Percentiles rank a stretch among this genome's conserved stretches.
These are phyloP conservation scores for Cladosporium sp. DNA, from an alignment of 2,329 filamentous ascomycete genomes.

Conservation along the genomic window DNA sequence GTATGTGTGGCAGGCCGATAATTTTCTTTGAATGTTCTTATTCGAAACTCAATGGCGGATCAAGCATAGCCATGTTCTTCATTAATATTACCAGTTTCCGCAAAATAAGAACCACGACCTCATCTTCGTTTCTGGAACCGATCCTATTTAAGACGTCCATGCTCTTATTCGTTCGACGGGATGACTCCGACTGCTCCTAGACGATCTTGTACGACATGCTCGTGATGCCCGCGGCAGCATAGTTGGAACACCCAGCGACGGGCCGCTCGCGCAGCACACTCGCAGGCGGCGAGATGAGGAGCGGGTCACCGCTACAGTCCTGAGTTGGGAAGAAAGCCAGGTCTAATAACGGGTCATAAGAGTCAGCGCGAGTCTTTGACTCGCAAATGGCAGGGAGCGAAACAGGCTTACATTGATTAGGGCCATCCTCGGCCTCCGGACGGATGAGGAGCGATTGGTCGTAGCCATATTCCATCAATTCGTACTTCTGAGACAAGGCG, in stretches of 20 bases:
- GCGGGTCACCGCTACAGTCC: constrained; percentile 8
- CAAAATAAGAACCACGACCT: neutral
- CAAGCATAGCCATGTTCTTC: neutral
- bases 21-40: neutral
- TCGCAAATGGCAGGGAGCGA: neutral
- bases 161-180: neutral
- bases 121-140: neutral
- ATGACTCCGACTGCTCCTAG: neutral
- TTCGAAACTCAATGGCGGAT: neutral
- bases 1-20: neutral
- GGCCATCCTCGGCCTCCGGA: neutral
- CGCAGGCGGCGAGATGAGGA: constrained; percentile 11
- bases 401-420: neutral
- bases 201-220: constrained; percentile 5
- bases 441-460: constrained; percentile 12
- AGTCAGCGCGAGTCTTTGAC: neutral
- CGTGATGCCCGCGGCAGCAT: constrained; percentile 14
- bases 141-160: neutral
- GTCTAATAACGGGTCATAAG: neutral
- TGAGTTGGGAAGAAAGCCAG: constrained; percentile 4
- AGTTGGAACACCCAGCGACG: constrained; percentile 14
- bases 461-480: constrained; percentile 8
- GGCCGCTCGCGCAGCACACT: constrained; percentile 7
- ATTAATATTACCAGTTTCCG: neutral
- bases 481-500: neutral